Base-by-base conservation (phyloP, 2,329 filamentous ascomycete species). In the Talaromyces sp. region DNA sequence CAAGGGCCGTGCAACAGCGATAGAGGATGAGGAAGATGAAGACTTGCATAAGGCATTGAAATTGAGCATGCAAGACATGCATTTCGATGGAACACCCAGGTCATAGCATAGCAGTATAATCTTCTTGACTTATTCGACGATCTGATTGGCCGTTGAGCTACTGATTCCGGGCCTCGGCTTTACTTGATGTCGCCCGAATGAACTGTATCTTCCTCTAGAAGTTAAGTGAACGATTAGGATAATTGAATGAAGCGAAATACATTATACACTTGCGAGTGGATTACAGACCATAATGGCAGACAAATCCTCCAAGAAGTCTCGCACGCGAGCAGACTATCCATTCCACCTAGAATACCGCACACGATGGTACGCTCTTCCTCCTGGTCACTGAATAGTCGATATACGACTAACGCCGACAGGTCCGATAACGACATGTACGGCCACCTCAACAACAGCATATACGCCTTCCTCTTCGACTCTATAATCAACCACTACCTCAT, bases 341-440 rank as follows among this genome's bases (percentile, higher is more conserved):
- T 96, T 89, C 76, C 81, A 88, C 49, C 84, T 94, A 31, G 91
- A 95, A 69, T 96, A 96, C 76, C 85, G 92, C 65, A 96, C 93
- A 67, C 81, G 93, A 87, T 97, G 93, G 93, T 93, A 59, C 38
- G 15, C 22, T 27, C 3, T 29, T 5, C 27, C 17, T 31, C 31
- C n/a, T n/a, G 19, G 15, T 5, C 22, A 17, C 34, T 8, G n/a
- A n/a, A 8, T 19, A 17, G 17, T 54, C 22, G 22, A 29, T 5
- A 40, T 7, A 19, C 56, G 36, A n/a, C 19, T 59, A 70, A 64
- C 15, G 15, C 38, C 27, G 22, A 25, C 67, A 93, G 92, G 92
- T 89, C 87, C 76, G 93, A 97, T 78, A 96, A 96, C 75, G 93
- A 97, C 80, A 95, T 96, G 91, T 97, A 95, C 78, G 85, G 91